Evolutionary conservation across 2,329 filamentous ascomycete species (phyloP), one percentile per base, ranked within the genome.

Genomic region (Berkeleyomyces basicola): DNA sequence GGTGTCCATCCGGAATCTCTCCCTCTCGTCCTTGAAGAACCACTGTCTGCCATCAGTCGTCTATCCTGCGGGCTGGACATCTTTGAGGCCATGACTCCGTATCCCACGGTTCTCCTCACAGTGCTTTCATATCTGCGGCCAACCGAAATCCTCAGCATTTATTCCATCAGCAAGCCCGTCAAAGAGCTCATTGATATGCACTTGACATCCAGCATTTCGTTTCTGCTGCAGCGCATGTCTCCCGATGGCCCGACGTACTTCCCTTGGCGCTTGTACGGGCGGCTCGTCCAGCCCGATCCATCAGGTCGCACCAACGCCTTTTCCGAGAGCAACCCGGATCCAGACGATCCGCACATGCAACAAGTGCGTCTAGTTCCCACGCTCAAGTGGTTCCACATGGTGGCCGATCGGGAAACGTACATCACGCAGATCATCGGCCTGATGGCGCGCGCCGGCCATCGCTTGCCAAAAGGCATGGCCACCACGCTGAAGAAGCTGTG

Each of bases 321-420:
- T 63, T 69, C 64, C 65, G 69, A 64, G 67, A 31, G 57, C 51
- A 57, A 67, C 49, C 62, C 67, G 40, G 59, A 66, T 58, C 58
- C 59, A 1, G 23, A 46, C 14, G 49, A 55, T 14, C 42, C 49
- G n/a, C 7, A 5, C 33, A 39, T 47, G 7, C 2, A 70, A 3
- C 65, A 74, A 39, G 70, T 76, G 37, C 82, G 78, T 57, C 72
- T 72, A 31, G 78, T 87, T 1, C 87, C 87, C 0, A 78, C 80
- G 6, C 74, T 92, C 58, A 75, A 76, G 53, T 93, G 86, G 79
- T 75, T 89, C 5, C 77, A 80, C 63, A 84, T 92, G 79, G 76
- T 89, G 0, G 71, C 81, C 66, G 79, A 76, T 64, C 78, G 85
- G 9, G 75, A 86, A 66, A 74, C 75, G 46, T 77, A 77, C 43